These are phyloP conservation scores for Ogataea glucozyma DNA, from an alignment of 805 yeast species.

Conservation along the genomic window DNA sequence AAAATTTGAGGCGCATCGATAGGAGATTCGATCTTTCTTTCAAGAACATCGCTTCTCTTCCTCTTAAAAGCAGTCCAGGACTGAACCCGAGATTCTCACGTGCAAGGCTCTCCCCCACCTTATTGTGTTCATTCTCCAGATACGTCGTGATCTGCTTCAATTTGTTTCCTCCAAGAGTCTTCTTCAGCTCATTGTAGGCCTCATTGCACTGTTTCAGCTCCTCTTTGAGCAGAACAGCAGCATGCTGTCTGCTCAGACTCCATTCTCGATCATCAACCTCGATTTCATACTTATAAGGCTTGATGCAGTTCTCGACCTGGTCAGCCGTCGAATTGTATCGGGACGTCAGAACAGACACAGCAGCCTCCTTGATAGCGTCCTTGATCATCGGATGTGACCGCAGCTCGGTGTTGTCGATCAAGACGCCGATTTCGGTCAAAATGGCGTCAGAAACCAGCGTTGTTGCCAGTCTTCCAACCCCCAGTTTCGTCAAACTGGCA, in stretches of 20 bases:
- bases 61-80: constrained; percentile 67
- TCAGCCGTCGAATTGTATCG: constrained; percentile 92
- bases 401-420: constrained; percentile 73
- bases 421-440: constrained; percentile 70
- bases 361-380: constrained; percentile 81
- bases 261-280: constrained; percentile 97
- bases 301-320: constrained; percentile 97
- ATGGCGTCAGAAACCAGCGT: constrained; percentile 78
- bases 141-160: constrained; percentile 80
- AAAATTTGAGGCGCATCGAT: constrained; percentile 71
- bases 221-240: constrained; percentile 72
- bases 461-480: constrained; percentile 90
- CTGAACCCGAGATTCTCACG: constrained; percentile 86
- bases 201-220: constrained; percentile 81
- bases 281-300: constrained; percentile 96
- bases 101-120: constrained; percentile 40
- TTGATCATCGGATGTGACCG: constrained; percentile 85
- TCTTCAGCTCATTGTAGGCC: constrained; percentile 58
- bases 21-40: constrained; percentile 70
- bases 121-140: constrained; percentile 47
- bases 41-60: constrained; percentile 81
- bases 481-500: constrained; percentile 83
- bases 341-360: constrained; percentile 70
- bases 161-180: constrained; percentile 80
- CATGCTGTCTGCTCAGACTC: constrained; percentile 76